A percentile compares a stretch with the other conserved stretches of the same genome.
These are phyloP conservation scores for Cyclocybe aegerita DNA, from an alignment of 768 basidiomycete genomes.

Conservation along the genomic window DNA sequence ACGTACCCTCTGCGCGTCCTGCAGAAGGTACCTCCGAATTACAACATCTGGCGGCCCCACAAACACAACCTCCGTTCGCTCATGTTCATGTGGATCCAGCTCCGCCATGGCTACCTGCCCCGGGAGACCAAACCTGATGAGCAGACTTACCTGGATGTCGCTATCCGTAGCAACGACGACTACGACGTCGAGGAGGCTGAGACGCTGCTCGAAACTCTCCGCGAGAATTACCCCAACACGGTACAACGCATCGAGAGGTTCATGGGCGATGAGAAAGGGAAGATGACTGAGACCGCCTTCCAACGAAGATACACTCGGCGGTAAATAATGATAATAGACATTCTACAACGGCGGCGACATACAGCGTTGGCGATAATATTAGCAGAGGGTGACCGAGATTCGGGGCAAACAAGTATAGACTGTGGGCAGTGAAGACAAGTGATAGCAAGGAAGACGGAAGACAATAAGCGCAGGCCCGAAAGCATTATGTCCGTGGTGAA, in stretches of 20 bases:
- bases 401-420: not conserved
- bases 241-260: conserved; percentile 30
- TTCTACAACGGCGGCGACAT: conserved; percentile 7
- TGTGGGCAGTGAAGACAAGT: not conserved
- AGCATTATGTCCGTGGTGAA: too few relatives aligned
- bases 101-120: conserved; percentile 51
- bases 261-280: conserved; percentile 27
- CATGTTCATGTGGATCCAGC: conserved; percentile 41
- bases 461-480: not conserved
- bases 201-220: conserved; percentile 44
- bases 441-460: not conserved
- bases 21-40: conserved; percentile 61
- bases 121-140: conserved; percentile 35
- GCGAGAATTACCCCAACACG: conserved; percentile 50
- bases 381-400: not conserved
- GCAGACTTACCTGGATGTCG: conserved; percentile 17
- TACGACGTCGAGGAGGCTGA: conserved; percentile 13
- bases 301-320: conserved; percentile 25
- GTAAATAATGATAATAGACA: conserved; percentile 16
- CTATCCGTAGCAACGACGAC: conserved; percentile 13
- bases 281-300: conserved; percentile 25
- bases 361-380: conserved; percentile 9
- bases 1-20: conserved; percentile 47
- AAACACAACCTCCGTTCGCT: conserved; percentile 46
- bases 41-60: conserved; percentile 70